phyloP scores from a whole-genome alignment of 208 protist species.

The Herpetomonas samuelpessoai region DNA sequence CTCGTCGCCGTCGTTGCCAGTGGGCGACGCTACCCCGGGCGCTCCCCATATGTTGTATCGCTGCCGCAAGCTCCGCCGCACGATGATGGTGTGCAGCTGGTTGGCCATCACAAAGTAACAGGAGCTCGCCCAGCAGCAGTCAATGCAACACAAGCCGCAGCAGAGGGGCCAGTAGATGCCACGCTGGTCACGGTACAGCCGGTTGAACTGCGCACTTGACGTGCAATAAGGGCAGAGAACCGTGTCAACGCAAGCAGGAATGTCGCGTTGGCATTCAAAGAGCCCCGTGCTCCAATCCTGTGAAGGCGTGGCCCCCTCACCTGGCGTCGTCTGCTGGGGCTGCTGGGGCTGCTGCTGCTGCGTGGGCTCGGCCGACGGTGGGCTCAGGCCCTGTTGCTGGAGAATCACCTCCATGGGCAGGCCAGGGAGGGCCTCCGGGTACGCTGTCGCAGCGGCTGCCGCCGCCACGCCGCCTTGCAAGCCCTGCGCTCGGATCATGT shows the following conservation, averaged over 20 bases:
- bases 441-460: neutral
- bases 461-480: neutral
- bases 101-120: conserved; percentile 1
- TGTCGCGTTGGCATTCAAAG: conserved; percentile 16
- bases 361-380: neutral
- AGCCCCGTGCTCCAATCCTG: conserved; percentile 17
- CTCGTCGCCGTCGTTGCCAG: no score
- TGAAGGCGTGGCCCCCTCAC: neutral
- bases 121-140: conserved; percentile 9
- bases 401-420: neutral
- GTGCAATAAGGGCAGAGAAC: conserved; percentile 25
- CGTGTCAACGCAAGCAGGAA: conserved; percentile 11
- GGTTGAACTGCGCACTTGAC: conserved; percentile 15
- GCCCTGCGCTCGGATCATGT: neutral
- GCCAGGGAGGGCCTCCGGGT: conserved; percentile 6
- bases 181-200: conserved; percentile 9
- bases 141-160: conserved; percentile 16
- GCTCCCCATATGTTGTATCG: conserved; percentile 19
- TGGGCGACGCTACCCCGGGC: neutral
- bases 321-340: neutral
- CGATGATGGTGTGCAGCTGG: conserved; percentile 13
- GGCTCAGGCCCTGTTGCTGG: neutral
- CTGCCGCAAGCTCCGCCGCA: conserved; percentile 13
- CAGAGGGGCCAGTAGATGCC: conserved; percentile 18
- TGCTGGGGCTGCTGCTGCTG: neutral